Evolutionary conservation across 2,329 filamentous ascomycete genomes (phyloP), one percentile per base, ranked within the genome.

Genomic region (Triangularia setosa): DNA sequence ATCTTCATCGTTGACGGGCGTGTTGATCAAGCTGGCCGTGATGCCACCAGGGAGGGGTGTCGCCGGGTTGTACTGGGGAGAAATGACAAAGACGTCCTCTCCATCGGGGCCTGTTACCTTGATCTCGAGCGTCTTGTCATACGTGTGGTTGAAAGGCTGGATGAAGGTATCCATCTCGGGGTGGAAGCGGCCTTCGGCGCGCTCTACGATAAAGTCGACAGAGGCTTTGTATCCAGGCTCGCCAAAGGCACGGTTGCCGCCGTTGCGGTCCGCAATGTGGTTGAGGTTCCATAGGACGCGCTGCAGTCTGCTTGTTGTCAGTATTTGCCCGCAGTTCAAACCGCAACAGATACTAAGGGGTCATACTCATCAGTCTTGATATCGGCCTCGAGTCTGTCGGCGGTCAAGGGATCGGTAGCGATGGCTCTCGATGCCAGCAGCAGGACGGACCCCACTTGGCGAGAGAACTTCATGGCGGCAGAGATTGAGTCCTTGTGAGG

Each of bases 181-280:
- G 56, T 69, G 64, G 60, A 62, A 70, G 16, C 66, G 64, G 24
- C 61, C 65, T 12, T 52, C 67, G 9, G 67, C 69, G 27, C 65
- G 80, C 61, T 81, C 80, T 4, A 84, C 76, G 63, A 88, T 75
- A 70, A 83, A 87, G 69, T 88, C 83, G 18, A 83, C 74, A 0
- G 84, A 87, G 1, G 84, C 85, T 59, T 80, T 79, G 77, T 82
- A 88, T 14, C 86, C 86, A 1, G 84, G 83, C 9, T 83, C 75
- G 14, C 86, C 85, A 64, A 86, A 87, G 4, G 85, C 85, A 59
- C 85, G 79, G 73, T 86, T 87, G 16, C 84, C 85, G 44, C 83
- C 84, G 69, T 88, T 83, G 60, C 80, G 77, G 28, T 74, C 75
- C 12, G 79, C 85, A 61, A 87, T 87, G 53, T 79, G 74, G 71